Evolutionary conservation across 176 grass and related monocot species (phyloP), one percentile per base, ranked within the genome.

Genomic region (Triticum timopheevii): DNA sequence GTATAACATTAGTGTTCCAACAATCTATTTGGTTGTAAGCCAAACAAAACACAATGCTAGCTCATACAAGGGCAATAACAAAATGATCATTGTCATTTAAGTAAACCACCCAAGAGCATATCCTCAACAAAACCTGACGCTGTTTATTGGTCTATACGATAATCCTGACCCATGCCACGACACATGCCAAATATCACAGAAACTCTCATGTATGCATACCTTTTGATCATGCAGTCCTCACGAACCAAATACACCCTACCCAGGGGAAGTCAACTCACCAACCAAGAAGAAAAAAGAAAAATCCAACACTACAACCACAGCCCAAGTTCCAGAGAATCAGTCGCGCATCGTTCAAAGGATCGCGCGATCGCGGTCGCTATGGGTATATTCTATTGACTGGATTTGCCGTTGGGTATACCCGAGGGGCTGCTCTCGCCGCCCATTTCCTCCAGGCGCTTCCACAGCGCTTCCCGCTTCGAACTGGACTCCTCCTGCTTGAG

Each of bases 381-480:
- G 59, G 54, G 28, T 59, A 47, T 73, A 85, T 82, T 82, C 82
- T 92, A 92, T 70, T 92, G 78, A 73, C 42, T 88, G 65, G 72
- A 82, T 82, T 86, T 88, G 63, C 90, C 86, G 28, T 92, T 92
- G 6, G 86, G 78, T 65, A 47, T 71, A 30, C 78, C 79, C 1
- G 13, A 71, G 36, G 40, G 17, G 61, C 20, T 85, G 39, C 83
- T 90, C 40, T 74, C 59, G 3, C 52, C 77, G 22, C 69, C 92
- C 76, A 90, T 84, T 92, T 97, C 92, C 86, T 99, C 97, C 13
- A 99, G 82, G 38, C 90, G 90, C 77, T 84, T 90, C 97, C 97
- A 99, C 11, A 87, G 64, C 9, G 68, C 66, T 71, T 94, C 85
- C n/a, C 90, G 82, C 81, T 92, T 97, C 2, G 80, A 91, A 77